Conservation (phyloP, 73 alveolate genomes). For the Paramecium caudatum region DNA sequence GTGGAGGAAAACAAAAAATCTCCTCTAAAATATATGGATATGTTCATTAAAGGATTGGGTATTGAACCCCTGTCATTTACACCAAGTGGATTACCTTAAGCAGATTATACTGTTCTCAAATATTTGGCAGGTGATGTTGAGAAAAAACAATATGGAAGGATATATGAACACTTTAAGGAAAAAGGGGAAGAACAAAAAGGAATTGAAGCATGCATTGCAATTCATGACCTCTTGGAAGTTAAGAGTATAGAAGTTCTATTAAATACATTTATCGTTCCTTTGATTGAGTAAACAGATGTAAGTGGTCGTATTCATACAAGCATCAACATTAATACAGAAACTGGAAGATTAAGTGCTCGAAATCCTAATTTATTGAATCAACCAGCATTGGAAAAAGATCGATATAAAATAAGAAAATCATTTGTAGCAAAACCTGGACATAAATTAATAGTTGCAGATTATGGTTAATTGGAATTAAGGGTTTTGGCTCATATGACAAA, state of each 20-base stretch:
- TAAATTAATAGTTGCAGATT: constrained; percentile 95
- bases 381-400: constrained; percentile 92
- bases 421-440: constrained; percentile 88
- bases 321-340: constrained; percentile 93
- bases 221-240: constrained; percentile 79
- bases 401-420: constrained; percentile 87
- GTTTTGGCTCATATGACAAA: constrained; percentile 96
- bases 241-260: constrained; percentile 85
- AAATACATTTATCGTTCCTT: constrained; percentile 86
- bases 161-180: constrained; percentile 79
- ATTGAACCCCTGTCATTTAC: constrained; percentile 79
- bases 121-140: constrained; percentile 88
- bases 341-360: constrained; percentile 93
- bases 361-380: constrained; percentile 95
- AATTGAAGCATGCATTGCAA: constrained; percentile 83
- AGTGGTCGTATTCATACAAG: constrained; percentile 88
- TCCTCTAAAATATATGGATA: constrained; percentile 79
- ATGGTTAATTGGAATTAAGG: constrained; percentile 96
- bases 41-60: constrained; percentile 90
- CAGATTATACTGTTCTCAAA: constrained; percentile 83
- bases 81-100: constrained; percentile 87
- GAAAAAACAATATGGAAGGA: constrained; percentile 83
- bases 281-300: constrained; percentile 78
- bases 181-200: constrained; percentile 87
- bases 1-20: constrained; percentile 80